A percentile compares a stretch with the other conserved stretches of the same genome.
phyloP scores from a whole-genome alignment of 2,329 filamentous ascomycete genomes.

The Clonostachys sp. region DNA sequence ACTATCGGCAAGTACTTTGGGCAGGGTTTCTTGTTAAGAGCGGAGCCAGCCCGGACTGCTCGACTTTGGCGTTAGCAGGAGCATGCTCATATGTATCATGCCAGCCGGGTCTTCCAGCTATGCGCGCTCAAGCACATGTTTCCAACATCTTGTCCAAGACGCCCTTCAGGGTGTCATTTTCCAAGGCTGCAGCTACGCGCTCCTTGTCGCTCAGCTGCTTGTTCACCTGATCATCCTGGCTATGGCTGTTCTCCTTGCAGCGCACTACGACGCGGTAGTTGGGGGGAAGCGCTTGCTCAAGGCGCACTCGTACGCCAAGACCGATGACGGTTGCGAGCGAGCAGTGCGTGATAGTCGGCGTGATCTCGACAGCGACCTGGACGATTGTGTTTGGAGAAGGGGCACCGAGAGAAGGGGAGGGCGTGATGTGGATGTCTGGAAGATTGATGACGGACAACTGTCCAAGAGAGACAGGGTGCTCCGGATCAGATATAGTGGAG shows the following conservation, averaged over 20 bases:
- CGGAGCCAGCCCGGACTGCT: too few species aligned
- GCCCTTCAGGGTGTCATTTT: conserved; percentile 85
- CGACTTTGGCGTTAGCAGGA: too few species aligned
- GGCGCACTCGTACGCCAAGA: conserved; percentile 81
- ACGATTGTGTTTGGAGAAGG: conserved; percentile 53
- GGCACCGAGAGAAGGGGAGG: conserved; percentile 24
- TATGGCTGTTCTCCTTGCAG: conserved; percentile 95
- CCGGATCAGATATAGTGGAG: conserved; percentile 89
- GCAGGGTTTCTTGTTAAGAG: too few species aligned
- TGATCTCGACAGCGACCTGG: conserved; percentile 81
- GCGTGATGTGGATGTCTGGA: conserved; percentile 78
- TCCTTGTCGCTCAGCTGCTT: conserved; percentile 97
- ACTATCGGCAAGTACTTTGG: too few species aligned
- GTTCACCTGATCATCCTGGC: conserved; percentile 90
- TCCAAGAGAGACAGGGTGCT: conserved; percentile 90
- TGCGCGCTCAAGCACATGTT: conserved; percentile 53
- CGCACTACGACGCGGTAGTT: conserved; percentile 89
- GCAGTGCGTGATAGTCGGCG: conserved; percentile 95
- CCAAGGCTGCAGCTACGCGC: conserved; percentile 86
- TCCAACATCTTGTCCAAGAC: conserved; percentile 93
- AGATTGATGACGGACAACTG: conserved; percentile 93
- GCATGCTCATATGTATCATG: too few species aligned
- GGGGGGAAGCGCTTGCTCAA: conserved; percentile 87
- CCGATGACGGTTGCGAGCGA: conserved; percentile 95
- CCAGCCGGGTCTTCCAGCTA: too few species aligned